Evolutionary conservation across 179 eudicot genomes (phyloP).

Genomic region (Beta lomatogona): DNA sequence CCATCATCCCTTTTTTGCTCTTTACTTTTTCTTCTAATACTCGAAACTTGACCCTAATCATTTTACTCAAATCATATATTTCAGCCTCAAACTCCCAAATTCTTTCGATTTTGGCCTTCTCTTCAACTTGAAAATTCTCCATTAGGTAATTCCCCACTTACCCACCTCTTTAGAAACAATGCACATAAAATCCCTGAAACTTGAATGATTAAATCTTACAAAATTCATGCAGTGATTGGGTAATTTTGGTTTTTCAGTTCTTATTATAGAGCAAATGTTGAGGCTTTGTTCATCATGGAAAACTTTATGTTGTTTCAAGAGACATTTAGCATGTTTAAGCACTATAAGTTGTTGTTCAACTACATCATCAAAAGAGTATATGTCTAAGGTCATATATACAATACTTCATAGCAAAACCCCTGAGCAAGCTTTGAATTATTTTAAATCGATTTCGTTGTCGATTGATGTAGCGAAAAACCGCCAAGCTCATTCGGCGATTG

Average conservation of each 20-base stretch:
- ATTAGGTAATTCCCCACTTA: slow-evolving; percentile 25
- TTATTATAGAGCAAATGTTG: slow-evolving; percentile 39
- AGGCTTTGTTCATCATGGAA: slow-evolving; percentile 37
- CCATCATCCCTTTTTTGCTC: neutral
- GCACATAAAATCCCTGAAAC: neutral
- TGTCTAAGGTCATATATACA: slow-evolving; percentile 37
- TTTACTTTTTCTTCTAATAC: neutral
- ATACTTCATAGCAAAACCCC: slow-evolving; percentile 60
- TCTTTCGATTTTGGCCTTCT: neutral
- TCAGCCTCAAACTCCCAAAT: neutral
- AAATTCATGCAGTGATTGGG: slow-evolving; percentile 2
- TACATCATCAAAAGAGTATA: slow-evolving; percentile 30
- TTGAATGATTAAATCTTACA: slow-evolving; percentile 6
- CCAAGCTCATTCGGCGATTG: slow-evolving; percentile 49
- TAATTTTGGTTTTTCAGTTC: neutral
- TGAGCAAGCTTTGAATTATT: slow-evolving; percentile 50
- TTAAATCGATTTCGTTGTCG: slow-evolving; percentile 43
- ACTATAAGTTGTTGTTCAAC: slow-evolving; percentile 21
- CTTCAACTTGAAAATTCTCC: neutral
- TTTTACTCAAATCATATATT: neutral
- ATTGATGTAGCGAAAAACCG: slow-evolving; percentile 45
- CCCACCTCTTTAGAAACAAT: slow-evolving; percentile 7
- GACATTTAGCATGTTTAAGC: slow-evolving; percentile 9
- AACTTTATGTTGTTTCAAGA: slow-evolving; percentile 19
- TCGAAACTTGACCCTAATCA: neutral